Base-by-base conservation (phyloP, 2,329 filamentous ascomycete species). In the Arthrobotrys musiformis region DNA sequence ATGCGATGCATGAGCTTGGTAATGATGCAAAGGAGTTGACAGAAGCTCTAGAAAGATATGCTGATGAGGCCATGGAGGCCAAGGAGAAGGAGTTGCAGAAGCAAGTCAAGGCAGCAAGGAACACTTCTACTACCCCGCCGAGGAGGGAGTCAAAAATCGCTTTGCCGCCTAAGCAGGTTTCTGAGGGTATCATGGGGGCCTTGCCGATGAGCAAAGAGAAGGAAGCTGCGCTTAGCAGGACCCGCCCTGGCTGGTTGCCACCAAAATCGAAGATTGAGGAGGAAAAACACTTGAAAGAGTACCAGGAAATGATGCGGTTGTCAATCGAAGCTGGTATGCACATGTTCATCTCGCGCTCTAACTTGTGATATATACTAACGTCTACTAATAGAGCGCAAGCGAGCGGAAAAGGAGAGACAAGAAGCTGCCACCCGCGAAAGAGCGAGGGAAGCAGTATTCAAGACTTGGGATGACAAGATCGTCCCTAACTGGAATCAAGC, bases 211-310 rank as follows among this genome's bases (percentile, higher is more conserved):
- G 92, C 52, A 93, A 92, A 83, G 92, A 95, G 84, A 95, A 95
- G 82, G 92, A 94, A 81, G 92, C 92, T 2, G 92, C 94, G 1
- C 86, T 95, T 22, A 93, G 91, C 24, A 87, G 93, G 17, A 95
- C 92, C 1, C 87, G 92, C 40, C 92, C 92, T 0, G 93, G 91
- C 0, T 95, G 93, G 93, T 85, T 95, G 1, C 92, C 93, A 0
- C 92, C 92, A 0, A 95, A 95, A 84, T 90, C 95, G 79, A 94
- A 93, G 1, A 92, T 92, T 66, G 95, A 99, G 83, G 95, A 99
- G 85, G 92, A 89, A 82, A 91, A 90, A 80, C 95, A 99, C 83
- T 83, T 99, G 79, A 93, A 89, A 81, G 90, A 95, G 82, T 95
- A 94, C 82, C 90, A 94, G 84, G 90, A 88, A 83, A 94, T 95